Evolutionary conservation across 306 rosid species (phyloP).

Genomic region (Acacia confusa): DNA sequence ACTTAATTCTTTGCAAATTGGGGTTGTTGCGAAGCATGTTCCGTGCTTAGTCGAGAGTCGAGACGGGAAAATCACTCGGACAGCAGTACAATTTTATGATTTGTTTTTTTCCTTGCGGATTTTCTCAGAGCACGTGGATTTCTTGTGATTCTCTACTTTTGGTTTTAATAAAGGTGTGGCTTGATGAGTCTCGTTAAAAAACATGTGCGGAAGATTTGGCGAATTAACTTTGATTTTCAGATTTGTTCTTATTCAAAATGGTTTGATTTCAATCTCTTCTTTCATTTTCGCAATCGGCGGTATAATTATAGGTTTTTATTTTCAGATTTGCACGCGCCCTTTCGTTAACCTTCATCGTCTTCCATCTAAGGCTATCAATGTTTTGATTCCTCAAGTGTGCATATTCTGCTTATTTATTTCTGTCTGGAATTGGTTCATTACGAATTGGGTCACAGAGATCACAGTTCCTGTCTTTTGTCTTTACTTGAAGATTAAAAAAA

Average conservation of each 20-base stretch:
- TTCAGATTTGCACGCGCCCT: background rate
- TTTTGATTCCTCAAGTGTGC: background rate
- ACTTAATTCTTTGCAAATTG: background rate
- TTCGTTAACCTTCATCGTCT: background rate
- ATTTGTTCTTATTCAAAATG: background rate
- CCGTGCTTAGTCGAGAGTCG: background rate
- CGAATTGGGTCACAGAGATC: background rate
- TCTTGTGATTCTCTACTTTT: background rate
- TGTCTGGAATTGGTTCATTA: background rate
- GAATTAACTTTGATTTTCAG: background rate
- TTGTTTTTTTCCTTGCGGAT: background rate
- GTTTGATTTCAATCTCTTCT: background rate
- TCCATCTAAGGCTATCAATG: background rate
- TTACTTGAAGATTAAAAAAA: background rate
- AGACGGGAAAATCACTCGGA: background rate
- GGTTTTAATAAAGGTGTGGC: background rate
- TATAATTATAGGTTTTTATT: background rate
- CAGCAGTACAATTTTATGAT: too few relatives aligned
- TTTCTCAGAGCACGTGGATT: background rate
- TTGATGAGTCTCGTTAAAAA: background rate
- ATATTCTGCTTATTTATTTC: background rate
- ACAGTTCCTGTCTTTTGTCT: background rate
- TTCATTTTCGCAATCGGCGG: background rate
- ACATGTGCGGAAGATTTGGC: background rate
- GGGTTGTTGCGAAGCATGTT: slow-evolving; percentile 1